Evolutionary conservation across 768 basidiomycete genomes (phyloP).

Genomic region (Cyclocybe cylindracea): DNA sequence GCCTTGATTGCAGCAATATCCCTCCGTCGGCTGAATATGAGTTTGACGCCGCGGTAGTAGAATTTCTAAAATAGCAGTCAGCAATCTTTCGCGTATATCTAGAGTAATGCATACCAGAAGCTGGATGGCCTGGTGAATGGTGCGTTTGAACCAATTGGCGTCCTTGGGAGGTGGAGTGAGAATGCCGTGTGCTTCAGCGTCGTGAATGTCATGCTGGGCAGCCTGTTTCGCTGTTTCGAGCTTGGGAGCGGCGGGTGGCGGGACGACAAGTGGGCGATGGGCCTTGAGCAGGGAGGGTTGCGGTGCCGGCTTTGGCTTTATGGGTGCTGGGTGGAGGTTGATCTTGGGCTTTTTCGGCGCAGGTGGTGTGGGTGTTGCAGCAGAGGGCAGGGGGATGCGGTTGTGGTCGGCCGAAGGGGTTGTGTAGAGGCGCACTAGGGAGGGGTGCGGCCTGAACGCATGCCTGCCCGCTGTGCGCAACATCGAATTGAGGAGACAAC

Average conservation of each 20-base stretch:
- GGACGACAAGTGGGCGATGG: conserved; percentile 21
- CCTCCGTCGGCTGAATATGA: conserved; percentile 63
- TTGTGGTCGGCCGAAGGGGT: conserved; percentile 14
- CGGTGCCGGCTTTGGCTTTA: conserved; percentile 36
- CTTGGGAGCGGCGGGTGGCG: conserved; percentile 12
- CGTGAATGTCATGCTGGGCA: conserved; percentile 60
- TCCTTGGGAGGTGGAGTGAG: conserved; percentile 63
- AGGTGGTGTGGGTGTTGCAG: conserved; percentile 15
- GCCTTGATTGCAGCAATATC: conserved; percentile 53
- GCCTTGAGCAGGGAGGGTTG: conserved; percentile 19
- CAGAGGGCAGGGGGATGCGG: conserved; percentile 4
- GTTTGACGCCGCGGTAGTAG: conserved; percentile 75
- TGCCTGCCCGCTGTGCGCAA: conserved; percentile 14
- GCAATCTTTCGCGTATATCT: background rate
- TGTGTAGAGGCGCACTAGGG: conserved; percentile 17
- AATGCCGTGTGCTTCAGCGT: conserved; percentile 70
- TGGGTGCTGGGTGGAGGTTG: conserved; percentile 65
- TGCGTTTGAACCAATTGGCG: conserved; percentile 55
- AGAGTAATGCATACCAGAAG: conserved; percentile 36
- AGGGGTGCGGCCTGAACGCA: background rate
- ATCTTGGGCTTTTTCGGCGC: conserved; percentile 47
- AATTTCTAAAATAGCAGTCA: conserved; percentile 61
- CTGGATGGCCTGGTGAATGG: conserved; percentile 49
- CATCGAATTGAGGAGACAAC: conserved; percentile 5
- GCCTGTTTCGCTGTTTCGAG: conserved; percentile 45